These are phyloP conservation scores for Penicillium waksmanii DNA, from an alignment of 495 filamentous ascomycete genomes.

Conservation along the genomic window DNA sequence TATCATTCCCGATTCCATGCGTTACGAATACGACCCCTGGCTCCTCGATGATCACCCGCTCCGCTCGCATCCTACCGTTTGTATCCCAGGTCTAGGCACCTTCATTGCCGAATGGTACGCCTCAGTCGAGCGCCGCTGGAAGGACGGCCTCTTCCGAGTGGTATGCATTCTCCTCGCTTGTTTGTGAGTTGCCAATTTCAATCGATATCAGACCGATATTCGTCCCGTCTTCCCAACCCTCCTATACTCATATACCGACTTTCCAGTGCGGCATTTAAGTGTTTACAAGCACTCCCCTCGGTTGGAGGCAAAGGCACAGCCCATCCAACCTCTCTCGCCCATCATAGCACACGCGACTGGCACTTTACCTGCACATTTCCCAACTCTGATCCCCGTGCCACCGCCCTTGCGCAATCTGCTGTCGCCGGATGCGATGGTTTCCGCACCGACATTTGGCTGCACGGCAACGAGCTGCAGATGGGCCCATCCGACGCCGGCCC, in stretches of 20 bases:
- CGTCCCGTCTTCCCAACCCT: background rate
- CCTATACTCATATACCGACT: background rate
- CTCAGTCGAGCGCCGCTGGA: conserved; percentile 24
- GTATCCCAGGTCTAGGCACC: conserved; percentile 31
- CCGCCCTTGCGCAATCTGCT: conserved; percentile 23
- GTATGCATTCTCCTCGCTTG: conserved; percentile 37
- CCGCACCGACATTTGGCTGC: conserved; percentile 68
- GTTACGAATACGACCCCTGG: conserved; percentile 39
- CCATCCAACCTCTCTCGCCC: conserved; percentile 1
- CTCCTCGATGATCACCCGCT: conserved; percentile 46
- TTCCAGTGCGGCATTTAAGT: conserved; percentile 26
- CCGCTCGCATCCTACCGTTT: conserved; percentile 42
- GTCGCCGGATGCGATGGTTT: conserved; percentile 26
- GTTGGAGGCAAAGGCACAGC: conserved; percentile 5
- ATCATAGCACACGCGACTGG: conserved; percentile 14
- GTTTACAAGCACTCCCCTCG: conserved; percentile 14
- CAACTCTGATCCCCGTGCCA: conserved; percentile 20
- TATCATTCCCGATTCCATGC: conserved; percentile 8
- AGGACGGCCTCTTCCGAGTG: conserved; percentile 27
- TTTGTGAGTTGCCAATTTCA: conserved; percentile 28
- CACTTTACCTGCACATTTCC: conserved; percentile 26
- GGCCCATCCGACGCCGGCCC: conserved; percentile 33
- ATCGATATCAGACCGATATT: background rate
- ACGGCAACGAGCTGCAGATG: conserved; percentile 53
- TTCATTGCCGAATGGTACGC: conserved; percentile 23